Percentiles rank a stretch among this genome's conserved stretches.
These are phyloP conservation scores for Fraxinus baroniana DNA, from an alignment of 305 asterid species.

Conservation along the genomic window DNA sequence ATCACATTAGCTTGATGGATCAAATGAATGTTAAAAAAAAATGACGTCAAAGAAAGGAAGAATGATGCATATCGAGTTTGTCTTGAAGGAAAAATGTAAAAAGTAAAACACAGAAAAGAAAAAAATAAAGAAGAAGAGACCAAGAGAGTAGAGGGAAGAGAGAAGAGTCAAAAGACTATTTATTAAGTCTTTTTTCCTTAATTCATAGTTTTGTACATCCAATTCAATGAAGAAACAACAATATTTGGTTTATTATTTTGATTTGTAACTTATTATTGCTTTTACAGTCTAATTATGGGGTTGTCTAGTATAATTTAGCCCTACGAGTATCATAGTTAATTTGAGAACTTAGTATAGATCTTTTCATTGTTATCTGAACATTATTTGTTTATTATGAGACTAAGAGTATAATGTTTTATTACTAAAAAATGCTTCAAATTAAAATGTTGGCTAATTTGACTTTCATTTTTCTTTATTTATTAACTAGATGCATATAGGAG, in stretches of 20 bases:
- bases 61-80: not conserved
- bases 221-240: not conserved
- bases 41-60: not conserved
- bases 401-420: not conserved
- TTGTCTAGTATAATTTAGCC: not conserved
- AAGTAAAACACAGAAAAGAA: not conserved
- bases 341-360: not conserved
- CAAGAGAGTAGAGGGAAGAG: not conserved
- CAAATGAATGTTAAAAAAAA: not conserved
- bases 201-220: not conserved
- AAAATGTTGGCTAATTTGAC: not conserved
- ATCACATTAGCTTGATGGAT: not conserved
- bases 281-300: not conserved
- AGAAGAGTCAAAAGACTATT: not conserved
- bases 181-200: not conserved
- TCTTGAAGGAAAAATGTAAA: not conserved
- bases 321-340: not conserved
- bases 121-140: not conserved
- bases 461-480: not conserved
- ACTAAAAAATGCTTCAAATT: not conserved
- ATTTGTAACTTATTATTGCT: not conserved
- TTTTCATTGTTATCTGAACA: not conserved
- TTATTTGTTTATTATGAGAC: not conserved
- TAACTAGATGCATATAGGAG: not conserved
- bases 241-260: not conserved